These are phyloP conservation scores for Neofusicoccum umdonicola DNA, from an alignment of 2,329 filamentous ascomycete species.

Conservation along the genomic window DNA sequence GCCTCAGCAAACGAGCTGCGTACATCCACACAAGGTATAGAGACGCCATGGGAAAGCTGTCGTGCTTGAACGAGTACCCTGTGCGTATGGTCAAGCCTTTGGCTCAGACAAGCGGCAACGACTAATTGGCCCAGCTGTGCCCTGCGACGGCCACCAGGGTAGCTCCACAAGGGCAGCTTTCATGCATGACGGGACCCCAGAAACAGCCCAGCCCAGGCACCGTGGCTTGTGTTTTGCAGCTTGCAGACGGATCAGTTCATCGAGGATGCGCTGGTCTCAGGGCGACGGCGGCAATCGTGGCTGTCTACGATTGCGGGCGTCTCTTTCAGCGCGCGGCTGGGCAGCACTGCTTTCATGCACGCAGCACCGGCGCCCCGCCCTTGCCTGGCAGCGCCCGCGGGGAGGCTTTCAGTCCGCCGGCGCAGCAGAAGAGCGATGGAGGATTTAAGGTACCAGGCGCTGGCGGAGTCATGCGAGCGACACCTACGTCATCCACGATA, in stretches of 20 bases:
- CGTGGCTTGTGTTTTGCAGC: conserved; percentile 11
- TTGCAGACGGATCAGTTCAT: neutral
- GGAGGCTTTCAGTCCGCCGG: neutral
- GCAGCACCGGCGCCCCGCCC: neutral
- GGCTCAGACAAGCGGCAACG: conserved; percentile 5
- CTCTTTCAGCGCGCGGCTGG: conserved; percentile 5
- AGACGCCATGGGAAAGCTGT: neutral
- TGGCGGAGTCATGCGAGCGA: conserved; percentile 13
- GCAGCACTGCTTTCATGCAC: conserved; percentile 6
- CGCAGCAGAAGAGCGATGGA: neutral
- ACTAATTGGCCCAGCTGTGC: neutral
- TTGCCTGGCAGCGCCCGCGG: neutral
- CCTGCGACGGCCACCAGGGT: conserved; percentile 2
- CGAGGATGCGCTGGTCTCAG: conserved; percentile 8
- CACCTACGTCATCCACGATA: conserved; percentile 9
- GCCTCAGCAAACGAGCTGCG: no score
- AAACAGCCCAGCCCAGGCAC: conserved; percentile 15
- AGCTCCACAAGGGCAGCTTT: conserved; percentile 10
- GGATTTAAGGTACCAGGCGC: conserved; percentile 12
- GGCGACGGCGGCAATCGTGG: conserved; percentile 3
- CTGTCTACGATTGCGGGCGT: conserved; percentile 5
- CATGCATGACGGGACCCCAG: conserved; percentile 14
- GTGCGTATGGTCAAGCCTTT: neutral
- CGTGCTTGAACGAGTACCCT: neutral
- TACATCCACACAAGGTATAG: no score